Evolutionary conservation across 495 filamentous ascomycete genomes (phyloP).

Genomic region (Annulohypoxylon stygium): DNA sequence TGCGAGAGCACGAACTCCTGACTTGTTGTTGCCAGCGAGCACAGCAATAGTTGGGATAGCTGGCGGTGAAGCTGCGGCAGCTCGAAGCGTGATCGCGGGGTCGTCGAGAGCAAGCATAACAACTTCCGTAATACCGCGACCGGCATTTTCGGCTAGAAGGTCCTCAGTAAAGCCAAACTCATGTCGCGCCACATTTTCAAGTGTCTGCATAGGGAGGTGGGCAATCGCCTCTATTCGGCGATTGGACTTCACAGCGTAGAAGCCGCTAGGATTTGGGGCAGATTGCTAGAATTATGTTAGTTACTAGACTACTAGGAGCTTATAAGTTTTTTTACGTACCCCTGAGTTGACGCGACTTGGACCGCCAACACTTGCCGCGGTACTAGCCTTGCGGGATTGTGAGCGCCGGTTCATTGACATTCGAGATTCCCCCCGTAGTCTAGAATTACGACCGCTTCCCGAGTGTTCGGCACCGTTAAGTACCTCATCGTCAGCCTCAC

Average conservation of each 20-base stretch:
- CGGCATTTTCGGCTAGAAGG: slow-evolving; percentile 91
- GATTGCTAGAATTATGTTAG: background rate
- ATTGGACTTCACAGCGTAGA: slow-evolving; percentile 71
- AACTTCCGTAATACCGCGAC: slow-evolving; percentile 86
- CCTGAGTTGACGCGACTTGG: slow-evolving; percentile 61
- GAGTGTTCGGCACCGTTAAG: slow-evolving; percentile 60
- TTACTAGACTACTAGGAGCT: slow-evolving; percentile 3
- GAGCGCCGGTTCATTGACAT: slow-evolving; percentile 59
- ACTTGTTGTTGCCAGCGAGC: slow-evolving; percentile 88
- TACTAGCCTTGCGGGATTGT: slow-evolving; percentile 74
- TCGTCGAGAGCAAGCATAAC: slow-evolving; percentile 73
- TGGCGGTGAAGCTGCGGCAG: slow-evolving; percentile 54
- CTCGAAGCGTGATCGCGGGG: slow-evolving; percentile 65
- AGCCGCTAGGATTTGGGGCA: slow-evolving; percentile 41
- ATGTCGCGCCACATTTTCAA: slow-evolving; percentile 86
- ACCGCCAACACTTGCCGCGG: slow-evolving; percentile 52
- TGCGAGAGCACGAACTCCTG: slow-evolving; percentile 84
- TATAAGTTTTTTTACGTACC: slow-evolving; percentile 51
- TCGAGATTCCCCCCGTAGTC: slow-evolving; percentile 64
- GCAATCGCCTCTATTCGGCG: slow-evolving; percentile 83
- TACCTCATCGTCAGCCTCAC: slow-evolving; percentile 74
- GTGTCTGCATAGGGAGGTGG: slow-evolving; percentile 86
- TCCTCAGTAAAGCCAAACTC: slow-evolving; percentile 89
- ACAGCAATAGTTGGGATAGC: slow-evolving; percentile 76
- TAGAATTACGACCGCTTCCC: slow-evolving; percentile 66